Evolutionary conservation across 768 basidiomycete genomes (phyloP).

Genomic region (Boletus pseudo-olivaceus): DNA sequence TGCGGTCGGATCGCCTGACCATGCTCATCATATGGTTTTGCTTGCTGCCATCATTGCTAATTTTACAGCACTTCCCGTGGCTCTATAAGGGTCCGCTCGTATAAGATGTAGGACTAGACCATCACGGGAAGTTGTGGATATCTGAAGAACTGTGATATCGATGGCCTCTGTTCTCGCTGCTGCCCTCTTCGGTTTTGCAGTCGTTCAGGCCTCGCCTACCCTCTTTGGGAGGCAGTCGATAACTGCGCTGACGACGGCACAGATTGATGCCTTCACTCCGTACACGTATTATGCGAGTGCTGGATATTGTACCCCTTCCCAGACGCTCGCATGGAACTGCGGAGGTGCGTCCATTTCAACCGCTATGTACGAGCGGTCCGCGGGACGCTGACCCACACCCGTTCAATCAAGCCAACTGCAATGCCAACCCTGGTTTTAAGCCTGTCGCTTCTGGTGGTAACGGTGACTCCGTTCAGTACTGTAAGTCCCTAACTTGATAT

Average conservation of each 20-base stretch:
- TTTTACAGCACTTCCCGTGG: not conserved
- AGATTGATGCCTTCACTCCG: slow-evolving; percentile 43
- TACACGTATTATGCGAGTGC: slow-evolving; percentile 51
- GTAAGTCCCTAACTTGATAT: slow-evolving; percentile 21
- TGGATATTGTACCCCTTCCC: slow-evolving; percentile 44
- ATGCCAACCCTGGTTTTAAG: slow-evolving; percentile 45
- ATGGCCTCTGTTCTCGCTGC: slow-evolving; percentile 20
- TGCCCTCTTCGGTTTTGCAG: slow-evolving; percentile 11
- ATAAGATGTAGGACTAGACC: not conserved
- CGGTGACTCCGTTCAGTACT: slow-evolving; percentile 41
- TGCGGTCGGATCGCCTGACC: not conserved
- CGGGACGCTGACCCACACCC: not conserved
- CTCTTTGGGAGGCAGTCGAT: slow-evolving; percentile 37
- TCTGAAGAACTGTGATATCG: not conserved
- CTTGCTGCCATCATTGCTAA: slow-evolving; percentile 1
- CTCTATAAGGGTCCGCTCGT: not conserved
- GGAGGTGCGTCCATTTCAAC: slow-evolving; percentile 39
- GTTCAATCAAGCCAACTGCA: slow-evolving; percentile 39
- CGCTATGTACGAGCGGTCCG: not conserved
- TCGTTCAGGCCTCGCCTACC: slow-evolving; percentile 19
- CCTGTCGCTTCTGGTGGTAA: slow-evolving; percentile 49
- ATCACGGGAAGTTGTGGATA: not conserved
- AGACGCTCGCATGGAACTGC: slow-evolving; percentile 50
- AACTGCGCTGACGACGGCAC: slow-evolving; percentile 35
- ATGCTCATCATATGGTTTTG: slow-evolving; percentile 7